Base-by-base conservation (phyloP, 2,329 filamentous ascomycete species). In the Colletotrichum sojae region DNA sequence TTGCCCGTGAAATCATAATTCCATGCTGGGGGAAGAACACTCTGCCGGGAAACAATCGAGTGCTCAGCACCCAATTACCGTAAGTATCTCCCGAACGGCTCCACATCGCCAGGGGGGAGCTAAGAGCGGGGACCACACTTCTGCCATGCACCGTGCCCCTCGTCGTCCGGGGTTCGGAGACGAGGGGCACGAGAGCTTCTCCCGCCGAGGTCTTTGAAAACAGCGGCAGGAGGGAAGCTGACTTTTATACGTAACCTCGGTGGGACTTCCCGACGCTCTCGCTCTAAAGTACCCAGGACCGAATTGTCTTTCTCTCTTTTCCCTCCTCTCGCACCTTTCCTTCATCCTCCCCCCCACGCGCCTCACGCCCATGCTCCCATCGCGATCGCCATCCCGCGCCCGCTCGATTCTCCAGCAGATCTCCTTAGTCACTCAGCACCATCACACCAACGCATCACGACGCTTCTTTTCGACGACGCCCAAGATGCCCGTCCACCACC, bases 401-500 rank as follows among this genome's bases (percentile, higher is more conserved):
- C 49, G 43, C 39, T 10, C 45, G n/a, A 27, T 59, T 36, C 43
- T 57, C 15, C 16, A 45, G 20, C 27, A 60, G 15, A 12, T n/a
- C 22, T 16, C 16, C n/a, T 6, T 39, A 15, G 10, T 36, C 59
- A 18, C 22, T 31, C 49, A 13, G 36, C 36, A 36, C 46, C 36
- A 36, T 18, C 25, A 45, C 16, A 10, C 22, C 10, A 10, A 6
- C n/a, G 12, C 56, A 6, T 13, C 27, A 31, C 51, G 54, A 27
- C 48, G 43, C 49, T 69, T 61, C 49, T 67, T 61, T 51, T 67
- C 67, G 12, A 52, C 67, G 16, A 69, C 62, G 5, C 25, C 63
- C 73, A 87, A 79, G 70, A 95, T 95, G 91, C 90, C 93, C 56
- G 73, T 89, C 78, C 94, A 97, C 80, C 93, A 97, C 83, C 86